Base-by-base conservation (phyloP, 805 yeast genomes). In the Candida xyloterini region DNA sequence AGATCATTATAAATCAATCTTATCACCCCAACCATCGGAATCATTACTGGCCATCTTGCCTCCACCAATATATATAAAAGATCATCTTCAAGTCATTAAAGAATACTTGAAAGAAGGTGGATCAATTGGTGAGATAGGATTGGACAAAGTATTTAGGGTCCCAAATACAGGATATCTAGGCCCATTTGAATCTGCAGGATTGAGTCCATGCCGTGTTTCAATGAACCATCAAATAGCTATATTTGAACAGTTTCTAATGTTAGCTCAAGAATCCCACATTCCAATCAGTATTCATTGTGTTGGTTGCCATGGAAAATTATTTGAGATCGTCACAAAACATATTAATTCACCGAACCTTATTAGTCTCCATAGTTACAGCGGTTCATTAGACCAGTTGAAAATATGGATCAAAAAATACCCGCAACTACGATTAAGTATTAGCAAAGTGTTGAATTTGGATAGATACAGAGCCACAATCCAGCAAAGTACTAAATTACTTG, bases 61-160 rank as follows among this genome's bases (percentile, higher is more conserved):
- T 0, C 70, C 63, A 0, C 96, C 96, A 0, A 57, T 73, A 0
- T 43, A 56, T 25, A 43, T 86, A 1, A 42, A 52, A 1, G 50
- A 52, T 1, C 70, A 71, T 42, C 21, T 74, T 4, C 39, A 43
- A 14, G 57, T 25, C 1, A 37, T 81, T 21, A 54, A 60, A 15
- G 18, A 24, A 3, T 63, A 64, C 26, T 44, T 79, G 6, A 14
- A 33, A 0, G 36, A 18, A 3, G 22, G 42, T 3, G 55, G 52
- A 15, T 73, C 85, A 10, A 68, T 91, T 8, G 99, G 99, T 1
- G 99, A 91, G 52, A 73, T 88, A n/a, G 99, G 99, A 0, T 63
- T 93, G 2, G 99, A 91, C 59, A 84, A 81, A 58, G 55, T 77
- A 22, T 85, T 86, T 54, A 61, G 85, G 26, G 59, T 90, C 4